Percentiles rank a stretch among this genome's conserved stretches.
Evolutionary conservation across 2,329 filamentous ascomycete genomes (phyloP).

Genomic region (Cercospora berteroae): DNA sequence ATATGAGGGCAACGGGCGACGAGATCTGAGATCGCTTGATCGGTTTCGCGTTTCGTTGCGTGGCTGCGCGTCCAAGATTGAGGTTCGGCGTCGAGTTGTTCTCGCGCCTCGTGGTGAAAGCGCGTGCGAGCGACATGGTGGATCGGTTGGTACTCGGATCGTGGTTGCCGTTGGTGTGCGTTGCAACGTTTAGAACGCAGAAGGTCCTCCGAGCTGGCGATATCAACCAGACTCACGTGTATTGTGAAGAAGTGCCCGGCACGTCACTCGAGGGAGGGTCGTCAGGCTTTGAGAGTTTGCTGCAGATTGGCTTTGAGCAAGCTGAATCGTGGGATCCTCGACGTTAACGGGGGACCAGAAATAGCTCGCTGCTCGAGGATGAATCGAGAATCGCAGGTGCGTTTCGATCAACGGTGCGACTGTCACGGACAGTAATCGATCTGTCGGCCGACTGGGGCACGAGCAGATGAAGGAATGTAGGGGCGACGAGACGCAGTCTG

Average conservation of each 20-base stretch:
- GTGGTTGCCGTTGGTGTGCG: conserved; percentile 6
- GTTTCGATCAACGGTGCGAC: background rate
- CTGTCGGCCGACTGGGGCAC: background rate
- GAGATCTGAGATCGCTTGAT: conserved; percentile 75
- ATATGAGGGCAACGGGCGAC: conserved; percentile 77
- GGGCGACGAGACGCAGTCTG: background rate
- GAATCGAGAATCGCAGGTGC: background rate
- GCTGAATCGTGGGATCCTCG: background rate
- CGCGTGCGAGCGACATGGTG: conserved; percentile 63
- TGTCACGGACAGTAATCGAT: background rate
- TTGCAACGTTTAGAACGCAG: conserved; percentile 9
- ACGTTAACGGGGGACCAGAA: background rate
- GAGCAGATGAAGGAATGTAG: background rate
- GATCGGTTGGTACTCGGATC: conserved; percentile 3
- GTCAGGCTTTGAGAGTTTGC: background rate
- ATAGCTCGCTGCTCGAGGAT: background rate
- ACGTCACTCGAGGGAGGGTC: background rate
- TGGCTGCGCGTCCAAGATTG: conserved; percentile 42
- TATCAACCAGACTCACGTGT: background rate
- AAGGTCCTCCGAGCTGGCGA: background rate
- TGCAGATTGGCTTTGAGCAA: background rate
- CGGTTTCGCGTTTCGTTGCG: conserved; percentile 48
- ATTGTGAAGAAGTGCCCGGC: background rate
- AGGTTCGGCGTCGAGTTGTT: conserved; percentile 43
- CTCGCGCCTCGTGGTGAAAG: conserved; percentile 71